phyloP scores from a whole-genome alignment of 768 basidiomycete species.

The Kwoniella shandongensis region DNA sequence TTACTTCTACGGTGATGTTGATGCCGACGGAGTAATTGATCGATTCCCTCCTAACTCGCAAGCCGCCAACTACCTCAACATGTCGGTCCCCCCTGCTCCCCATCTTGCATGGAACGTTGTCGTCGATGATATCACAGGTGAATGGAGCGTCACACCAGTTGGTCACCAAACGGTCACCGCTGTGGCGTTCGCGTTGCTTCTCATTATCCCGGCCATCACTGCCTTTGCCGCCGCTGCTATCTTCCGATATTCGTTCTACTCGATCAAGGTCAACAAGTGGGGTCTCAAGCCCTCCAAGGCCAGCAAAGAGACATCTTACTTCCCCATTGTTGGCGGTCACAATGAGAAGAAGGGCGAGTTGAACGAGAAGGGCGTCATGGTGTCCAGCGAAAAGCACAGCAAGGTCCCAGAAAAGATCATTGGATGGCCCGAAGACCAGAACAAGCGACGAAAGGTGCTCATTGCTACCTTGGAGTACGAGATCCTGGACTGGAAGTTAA shows the following conservation, averaged over 20 bases:
- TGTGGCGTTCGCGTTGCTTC: slow-evolving; percentile 81
- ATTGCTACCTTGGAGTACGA: slow-evolving; percentile 94
- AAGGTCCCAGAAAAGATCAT: slow-evolving; percentile 69
- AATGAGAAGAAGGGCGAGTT: slow-evolving; percentile 63
- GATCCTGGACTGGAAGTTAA: slow-evolving; percentile 94
- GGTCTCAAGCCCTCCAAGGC: slow-evolving; percentile 69
- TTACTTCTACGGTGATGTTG: slow-evolving; percentile 87
- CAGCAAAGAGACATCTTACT: slow-evolving; percentile 66
- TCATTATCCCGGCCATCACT: slow-evolving; percentile 79
- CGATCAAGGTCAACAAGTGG: slow-evolving; percentile 89
- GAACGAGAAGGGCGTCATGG: slow-evolving; percentile 46
- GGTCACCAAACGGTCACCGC: slow-evolving; percentile 78
- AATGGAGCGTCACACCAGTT: slow-evolving; percentile 77
- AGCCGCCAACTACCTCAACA: slow-evolving; percentile 80
- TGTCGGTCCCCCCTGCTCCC: slow-evolving; percentile 84
- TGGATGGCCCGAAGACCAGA: slow-evolving; percentile 94
- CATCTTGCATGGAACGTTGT: slow-evolving; percentile 83
- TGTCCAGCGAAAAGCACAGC: slow-evolving; percentile 70
- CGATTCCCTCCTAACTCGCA: slow-evolving; percentile 78
- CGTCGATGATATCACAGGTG: slow-evolving; percentile 72
- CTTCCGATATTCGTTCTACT: slow-evolving; percentile 97
- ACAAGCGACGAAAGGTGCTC: slow-evolving; percentile 85
- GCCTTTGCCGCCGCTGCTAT: slow-evolving; percentile 75
- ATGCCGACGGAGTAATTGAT: slow-evolving; percentile 82
- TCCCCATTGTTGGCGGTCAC: slow-evolving; percentile 73